Conservation (phyloP, 805 yeast species). For the Lachancea mirantina region DNA sequence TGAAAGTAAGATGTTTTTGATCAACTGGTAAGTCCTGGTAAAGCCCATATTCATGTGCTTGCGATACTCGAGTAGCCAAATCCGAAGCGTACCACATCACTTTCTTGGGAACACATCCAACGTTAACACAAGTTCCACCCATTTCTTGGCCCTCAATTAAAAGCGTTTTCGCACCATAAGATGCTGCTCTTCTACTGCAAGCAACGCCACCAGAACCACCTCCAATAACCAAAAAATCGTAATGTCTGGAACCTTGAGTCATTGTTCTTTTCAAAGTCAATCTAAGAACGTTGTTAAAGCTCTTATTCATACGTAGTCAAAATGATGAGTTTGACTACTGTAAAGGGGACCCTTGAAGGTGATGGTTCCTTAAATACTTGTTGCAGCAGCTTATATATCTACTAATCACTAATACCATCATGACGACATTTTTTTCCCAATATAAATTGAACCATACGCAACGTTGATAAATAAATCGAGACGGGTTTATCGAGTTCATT, state of each 20-base stretch:
- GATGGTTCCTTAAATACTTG: too few species aligned
- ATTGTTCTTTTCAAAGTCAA: slow-evolving; percentile 30
- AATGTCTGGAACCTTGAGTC: slow-evolving; percentile 58
- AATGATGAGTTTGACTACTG: too few species aligned
- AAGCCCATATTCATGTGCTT: slow-evolving; percentile 82
- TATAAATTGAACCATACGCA: too few species aligned
- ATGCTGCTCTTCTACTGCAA: slow-evolving; percentile 94
- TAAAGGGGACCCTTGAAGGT: too few species aligned
- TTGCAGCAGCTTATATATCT: too few species aligned
- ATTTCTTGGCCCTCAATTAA: slow-evolving; percentile 72
- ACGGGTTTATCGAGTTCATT: too few species aligned
- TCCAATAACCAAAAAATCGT: slow-evolving; percentile 90
- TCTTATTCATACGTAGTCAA: too few species aligned
- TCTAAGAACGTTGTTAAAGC: slow-evolving; percentile 3
- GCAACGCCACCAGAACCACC: slow-evolving; percentile 99
- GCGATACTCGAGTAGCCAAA: slow-evolving; percentile 63
- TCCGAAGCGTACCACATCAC: slow-evolving; percentile 98
- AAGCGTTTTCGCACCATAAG: slow-evolving; percentile 82
- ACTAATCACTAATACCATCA: too few species aligned
- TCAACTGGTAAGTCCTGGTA: slow-evolving; percentile 46
- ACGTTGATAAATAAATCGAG: too few species aligned
- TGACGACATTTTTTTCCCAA: neutral
- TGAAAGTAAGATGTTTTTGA: slow-evolving; percentile 51
- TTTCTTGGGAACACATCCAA: slow-evolving; percentile 98
- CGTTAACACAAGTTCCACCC: slow-evolving; percentile 99